Evolutionary conservation across 768 basidiomycete species (phyloP).

Genomic region (Tylopilus vinaceipallidus): DNA sequence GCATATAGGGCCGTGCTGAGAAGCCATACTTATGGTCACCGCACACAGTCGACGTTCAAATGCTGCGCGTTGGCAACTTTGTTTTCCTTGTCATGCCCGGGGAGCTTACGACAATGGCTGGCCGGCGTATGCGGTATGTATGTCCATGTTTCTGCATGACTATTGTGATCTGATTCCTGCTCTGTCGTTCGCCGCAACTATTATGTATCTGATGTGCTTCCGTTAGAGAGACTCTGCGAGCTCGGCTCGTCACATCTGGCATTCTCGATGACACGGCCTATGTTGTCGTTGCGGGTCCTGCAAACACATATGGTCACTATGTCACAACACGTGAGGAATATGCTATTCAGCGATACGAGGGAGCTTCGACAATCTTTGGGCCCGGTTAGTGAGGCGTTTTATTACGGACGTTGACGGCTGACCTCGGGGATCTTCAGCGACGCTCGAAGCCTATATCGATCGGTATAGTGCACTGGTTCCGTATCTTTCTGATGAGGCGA

Average conservation of each 20-base stretch:
- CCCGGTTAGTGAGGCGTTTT: slow-evolving; percentile 48
- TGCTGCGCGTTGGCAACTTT: slow-evolving; percentile 73
- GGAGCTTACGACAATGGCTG: slow-evolving; percentile 82
- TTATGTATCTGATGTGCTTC: not conserved
- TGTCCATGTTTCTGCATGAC: not conserved
- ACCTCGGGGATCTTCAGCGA: slow-evolving; percentile 40
- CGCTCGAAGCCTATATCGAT: slow-evolving; percentile 79
- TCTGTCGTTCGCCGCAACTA: not conserved
- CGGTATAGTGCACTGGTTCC: slow-evolving; percentile 67
- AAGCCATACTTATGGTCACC: slow-evolving; percentile 75
- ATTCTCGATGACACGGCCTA: slow-evolving; percentile 67
- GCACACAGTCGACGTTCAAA: slow-evolving; percentile 70
- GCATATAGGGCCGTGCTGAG: slow-evolving; percentile 55
- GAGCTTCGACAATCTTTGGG: slow-evolving; percentile 77
- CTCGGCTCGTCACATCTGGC: slow-evolving; percentile 58
- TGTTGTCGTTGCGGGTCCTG: slow-evolving; percentile 79
- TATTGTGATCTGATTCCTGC: slow-evolving; percentile 1
- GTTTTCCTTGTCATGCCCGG: slow-evolving; percentile 76
- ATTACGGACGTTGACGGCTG: not conserved
- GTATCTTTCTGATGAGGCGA: slow-evolving; percentile 50
- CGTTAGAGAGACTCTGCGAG: slow-evolving; percentile 62
- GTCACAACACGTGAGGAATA: slow-evolving; percentile 74
- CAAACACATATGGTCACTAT: slow-evolving; percentile 78
- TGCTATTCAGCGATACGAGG: slow-evolving; percentile 73
- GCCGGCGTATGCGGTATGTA: slow-evolving; percentile 66